Percentiles rank a stretch among this genome's conserved stretches.
These are phyloP conservation scores for Termitomyces sp. DNA, from an alignment of 768 basidiomycete genomes.

Conservation along the genomic window DNA sequence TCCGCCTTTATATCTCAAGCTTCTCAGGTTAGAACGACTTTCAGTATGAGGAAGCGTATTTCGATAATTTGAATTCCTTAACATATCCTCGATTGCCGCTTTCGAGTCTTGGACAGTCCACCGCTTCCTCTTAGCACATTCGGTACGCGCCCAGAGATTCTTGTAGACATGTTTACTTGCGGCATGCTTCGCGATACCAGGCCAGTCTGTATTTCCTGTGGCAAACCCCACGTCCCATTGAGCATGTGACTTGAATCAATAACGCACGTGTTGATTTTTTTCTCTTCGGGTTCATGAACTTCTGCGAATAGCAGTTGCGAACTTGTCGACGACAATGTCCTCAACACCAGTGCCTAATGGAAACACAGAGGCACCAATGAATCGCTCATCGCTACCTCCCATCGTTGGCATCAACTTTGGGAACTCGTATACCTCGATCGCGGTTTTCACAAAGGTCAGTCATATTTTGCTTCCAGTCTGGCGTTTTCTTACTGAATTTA, in stretches of 20 bases:
- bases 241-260: neutral
- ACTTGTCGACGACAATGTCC: slow-evolving; percentile 4
- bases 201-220: no score
- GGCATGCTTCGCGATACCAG: no score
- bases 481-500: neutral
- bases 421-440: slow-evolving; percentile 91
- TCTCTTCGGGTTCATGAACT: neutral
- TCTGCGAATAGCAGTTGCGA: neutral
- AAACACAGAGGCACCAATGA: slow-evolving; percentile 33
- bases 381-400: slow-evolving; percentile 38
- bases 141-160: no score
- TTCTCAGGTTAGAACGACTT: neutral
- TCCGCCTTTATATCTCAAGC: neutral
- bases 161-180: no score
- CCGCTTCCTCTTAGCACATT: no score
- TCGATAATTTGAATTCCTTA: no score
- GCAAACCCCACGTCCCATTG: neutral
- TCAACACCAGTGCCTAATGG: slow-evolving; percentile 38
- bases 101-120: no score
- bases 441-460: slow-evolving; percentile 87
- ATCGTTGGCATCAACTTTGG: slow-evolving; percentile 96
- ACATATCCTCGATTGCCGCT: no score
- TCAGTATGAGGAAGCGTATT: no score
- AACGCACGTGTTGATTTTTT: slow-evolving; percentile 10
- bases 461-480: neutral